Evolutionary conservation across 169 alveolate genomes (phyloP), one percentile per base, ranked within the genome.

Genomic region (Fabrea salina): DNA sequence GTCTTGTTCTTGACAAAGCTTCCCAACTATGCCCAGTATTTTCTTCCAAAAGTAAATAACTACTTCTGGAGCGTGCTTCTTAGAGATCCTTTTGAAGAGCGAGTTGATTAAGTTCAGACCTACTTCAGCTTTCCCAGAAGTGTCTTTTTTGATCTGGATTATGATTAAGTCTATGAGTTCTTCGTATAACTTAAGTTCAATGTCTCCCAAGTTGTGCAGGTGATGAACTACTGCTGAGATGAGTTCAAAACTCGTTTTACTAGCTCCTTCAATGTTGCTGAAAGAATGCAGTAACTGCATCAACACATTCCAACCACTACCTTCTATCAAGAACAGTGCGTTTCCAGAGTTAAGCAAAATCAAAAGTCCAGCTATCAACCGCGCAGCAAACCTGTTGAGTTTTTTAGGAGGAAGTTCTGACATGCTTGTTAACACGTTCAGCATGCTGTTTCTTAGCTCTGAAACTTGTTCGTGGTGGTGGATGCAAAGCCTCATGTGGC

Each of bases 31-130:
- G 11, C 51, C 43, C 1, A 61, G 41, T 16, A 35, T 61, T 61
- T 61, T 61, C 49, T 61, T 61, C 74, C 74, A 61, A 37, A 61
- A 61, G 25, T n/a, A 8, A 16, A 16, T n/a, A 37, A 61, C 50
- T 8, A 35, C n/a, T 3, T 61, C 74, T 13, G 51, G 11, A 35
- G 44, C 11, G 1, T 16, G 16, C 39, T 51, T 25, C 25, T 61
- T 61, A 35, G 19, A 11, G 30, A 56, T 25, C 11, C 30, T 16
- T 25, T 56, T 56, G 33, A n/a, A 35, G 2, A 56, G 11, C 0
- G 22, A 19, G 39, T 19, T 16, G 37, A 56, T 25, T 0, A 56
- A 13, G n/a, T 56, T 25, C 11, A 56, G 67, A 1, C 39, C 33
- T 11, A 19, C n/a, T 25, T 16, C 16, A 19, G 30, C 27, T 19